These are phyloP conservation scores for Cyclotella cryptica DNA, from an alignment of 108 stramenopile genomes.

Conservation along the genomic window DNA sequence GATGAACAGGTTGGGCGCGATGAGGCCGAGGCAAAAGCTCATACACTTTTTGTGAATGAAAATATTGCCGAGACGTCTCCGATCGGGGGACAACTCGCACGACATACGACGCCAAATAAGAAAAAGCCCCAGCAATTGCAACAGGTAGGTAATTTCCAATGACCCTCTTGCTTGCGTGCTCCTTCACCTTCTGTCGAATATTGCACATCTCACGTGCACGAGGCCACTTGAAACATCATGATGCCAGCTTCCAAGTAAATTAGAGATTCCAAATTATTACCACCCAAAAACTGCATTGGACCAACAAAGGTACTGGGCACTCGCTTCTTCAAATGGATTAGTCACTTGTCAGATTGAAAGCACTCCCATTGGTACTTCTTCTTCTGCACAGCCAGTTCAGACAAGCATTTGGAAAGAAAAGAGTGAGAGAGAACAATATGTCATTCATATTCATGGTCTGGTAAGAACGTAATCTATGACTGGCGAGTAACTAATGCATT, in stretches of 20 bases:
- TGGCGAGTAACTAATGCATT: not conserved
- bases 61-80: too few species aligned
- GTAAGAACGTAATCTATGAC: not conserved
- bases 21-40: not conserved
- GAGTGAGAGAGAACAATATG: constrained; percentile 17
- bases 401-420: not conserved
- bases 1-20: not conserved
- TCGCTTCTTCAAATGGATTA: not conserved
- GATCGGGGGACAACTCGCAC: too few species aligned
- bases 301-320: constrained; percentile 5
- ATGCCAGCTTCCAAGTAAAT: not conserved
- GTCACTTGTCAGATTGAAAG: constrained; percentile 5
- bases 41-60: too few species aligned
- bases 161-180: too few species aligned
- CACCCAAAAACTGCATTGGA: constrained; percentile 1
- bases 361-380: not conserved
- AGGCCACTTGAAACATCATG: not conserved
- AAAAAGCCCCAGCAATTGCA: too few species aligned
- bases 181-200: not conserved
- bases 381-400: not conserved
- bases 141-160: too few species aligned
- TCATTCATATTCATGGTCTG: constrained; percentile 43
- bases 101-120: too few species aligned
- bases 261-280: constrained; percentile 20
- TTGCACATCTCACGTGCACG: not conserved